Percentiles rank a stretch among this genome's conserved stretches.
Conservation (phyloP, 805 yeast genomes). For the Lipomyces chichibuensis region DNA sequence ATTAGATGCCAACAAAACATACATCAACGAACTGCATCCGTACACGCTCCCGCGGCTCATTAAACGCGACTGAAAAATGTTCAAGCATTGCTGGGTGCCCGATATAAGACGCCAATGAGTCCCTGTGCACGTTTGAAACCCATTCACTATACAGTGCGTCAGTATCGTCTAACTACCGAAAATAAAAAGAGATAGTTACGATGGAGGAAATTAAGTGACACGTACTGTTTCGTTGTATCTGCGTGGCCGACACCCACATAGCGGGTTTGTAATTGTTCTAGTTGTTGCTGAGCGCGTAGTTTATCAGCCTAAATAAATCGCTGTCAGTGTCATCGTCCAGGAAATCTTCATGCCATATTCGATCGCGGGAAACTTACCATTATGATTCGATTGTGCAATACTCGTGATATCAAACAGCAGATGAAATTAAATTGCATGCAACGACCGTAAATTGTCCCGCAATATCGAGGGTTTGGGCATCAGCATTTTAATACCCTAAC, state of each 20-base stretch:
- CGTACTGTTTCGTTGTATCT: conserved; percentile 60
- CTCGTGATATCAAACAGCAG: too few species aligned
- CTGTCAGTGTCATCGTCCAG: not conserved
- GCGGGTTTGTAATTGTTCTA: conserved; percentile 37
- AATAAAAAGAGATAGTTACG: not conserved
- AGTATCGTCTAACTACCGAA: not conserved
- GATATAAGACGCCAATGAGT: conserved; percentile 63
- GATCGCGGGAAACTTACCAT: not conserved
- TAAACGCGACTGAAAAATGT: conserved; percentile 57
- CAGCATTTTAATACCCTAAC: too few species aligned
- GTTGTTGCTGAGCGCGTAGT: conserved; percentile 38
- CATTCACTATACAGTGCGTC: conserved; percentile 54
- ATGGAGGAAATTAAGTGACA: conserved; percentile 7
- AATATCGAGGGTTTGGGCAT: too few species aligned
- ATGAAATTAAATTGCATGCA: too few species aligned
- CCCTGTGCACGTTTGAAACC: conserved; percentile 65
- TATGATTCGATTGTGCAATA: not conserved
- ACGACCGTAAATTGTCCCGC: too few species aligned
- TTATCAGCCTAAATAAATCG: conserved; percentile 35
- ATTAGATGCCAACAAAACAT: conserved; percentile 11
- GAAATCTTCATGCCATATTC: not conserved
- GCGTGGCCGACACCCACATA: conserved; percentile 76
- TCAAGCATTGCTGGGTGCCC: conserved; percentile 60
- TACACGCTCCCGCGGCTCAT: conserved; percentile 47
- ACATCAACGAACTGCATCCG: conserved; percentile 41